Base-by-base conservation (phyloP, 768 basidiomycete species). In the Tricholomella constricta region DNA sequence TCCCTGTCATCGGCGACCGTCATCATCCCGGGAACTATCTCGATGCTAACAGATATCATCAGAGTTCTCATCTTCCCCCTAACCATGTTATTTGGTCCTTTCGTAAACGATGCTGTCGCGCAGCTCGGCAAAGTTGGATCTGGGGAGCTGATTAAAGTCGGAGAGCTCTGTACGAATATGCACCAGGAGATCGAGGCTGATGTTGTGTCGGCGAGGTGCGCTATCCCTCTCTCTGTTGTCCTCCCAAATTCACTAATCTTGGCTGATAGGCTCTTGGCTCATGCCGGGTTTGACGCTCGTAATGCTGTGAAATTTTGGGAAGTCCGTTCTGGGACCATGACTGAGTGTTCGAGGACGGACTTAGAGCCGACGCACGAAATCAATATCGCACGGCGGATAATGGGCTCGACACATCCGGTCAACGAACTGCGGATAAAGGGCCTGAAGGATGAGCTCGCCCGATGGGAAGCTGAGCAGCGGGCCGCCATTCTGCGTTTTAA, bases 111-210 rank as follows among this genome's bases (percentile, higher is more conserved):
- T 61, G 94, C 92, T 2, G 80, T 98, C 22, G 91, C 87, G 0
- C 84, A 89, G 46, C 61, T 94, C 48, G 87, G 91, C 22, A 86
- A 86, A 65, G 79, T 89, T 1, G 87, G 90, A 2, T 84, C 86
- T 10, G 84, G 85, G 2, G 88, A 95, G 63, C 75, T 95, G 34
- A 74, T 78, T 44, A 88, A 85, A 66, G 70, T 88, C 2, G 83
- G 84, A 22, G 85, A 88, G 60, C 78, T 82, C 46, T 95, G 93
- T 64, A 91, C 87, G 41, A 91, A 83, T 54, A 75, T 85, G 52
- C 82, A 80, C 40, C 90, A 98, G 66, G 96, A 99, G 68, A 81
- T 91, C 12, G 96, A 99, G 67, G 96, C 94, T 12, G 94, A 98
- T 65, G 71, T 92, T 27, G 93, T 95, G 32, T 94, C 91, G 11